Base-by-base conservation (phyloP, 208 protist genomes). In the Leishmania turanica region DNA sequence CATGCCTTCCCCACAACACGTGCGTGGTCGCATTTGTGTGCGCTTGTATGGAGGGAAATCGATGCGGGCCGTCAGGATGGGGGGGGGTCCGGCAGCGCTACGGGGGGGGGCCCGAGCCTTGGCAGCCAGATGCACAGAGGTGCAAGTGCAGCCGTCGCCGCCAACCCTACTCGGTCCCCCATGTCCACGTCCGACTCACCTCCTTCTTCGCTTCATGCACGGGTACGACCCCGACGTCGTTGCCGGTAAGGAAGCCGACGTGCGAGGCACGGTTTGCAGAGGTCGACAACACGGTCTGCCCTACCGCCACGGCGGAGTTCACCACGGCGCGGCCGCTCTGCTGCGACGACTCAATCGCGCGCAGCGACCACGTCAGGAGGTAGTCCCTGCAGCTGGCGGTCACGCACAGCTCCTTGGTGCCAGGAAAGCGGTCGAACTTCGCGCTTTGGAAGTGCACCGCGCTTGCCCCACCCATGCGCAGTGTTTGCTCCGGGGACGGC, bases 291-390 rank as follows among this genome's bases (percentile, higher is more conserved):
- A 87, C 79, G 37, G 79, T 62, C 73, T 83, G 65, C 6, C 86
- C 86, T 68, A 83, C 79, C 70, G 79, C 73, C 74, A 81, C 71
- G 60, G 71, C 66, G 13, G 79, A 71, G 78, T 80, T 79, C 60
- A 82, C 68, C 24, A 72, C 82, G 0, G 83, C 54, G 40, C 85
- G 85, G n/a, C 88, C 88, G 53, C 40, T 91, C 71, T 90, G 81
- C 76, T 82, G 72, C 24, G 91, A 83, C 60, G 73, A 75, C 40
- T 83, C 62, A 54, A 88, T 88, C 24, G 86, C 84, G 27, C 77
- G 82, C 76, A 95, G 77, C 58, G 84, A 91, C 91, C 91, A 95
- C 60, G 88, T 91, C 49, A 90, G 86, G 2, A 95, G 65, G 64
- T 83, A 89, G 19, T 80, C 60, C 15, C 85, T 86, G 78, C 88